Evolutionary conservation across 352 stramenopile species (phyloP).

Genomic region (Phytophthora cactorum): DNA sequence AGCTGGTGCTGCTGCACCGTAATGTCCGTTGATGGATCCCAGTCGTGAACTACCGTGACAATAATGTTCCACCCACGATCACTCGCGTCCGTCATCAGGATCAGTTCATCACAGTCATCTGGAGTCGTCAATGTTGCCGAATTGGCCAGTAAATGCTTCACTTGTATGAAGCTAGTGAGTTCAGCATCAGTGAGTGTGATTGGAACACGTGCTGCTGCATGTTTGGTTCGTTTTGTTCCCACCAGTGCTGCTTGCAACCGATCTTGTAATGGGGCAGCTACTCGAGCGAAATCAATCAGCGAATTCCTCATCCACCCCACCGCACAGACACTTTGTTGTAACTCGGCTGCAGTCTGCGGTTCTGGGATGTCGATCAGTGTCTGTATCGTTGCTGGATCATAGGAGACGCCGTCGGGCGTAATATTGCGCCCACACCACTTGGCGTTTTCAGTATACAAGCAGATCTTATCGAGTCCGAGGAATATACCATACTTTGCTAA

Average conservation of each 20-base stretch:
- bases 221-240: not conserved
- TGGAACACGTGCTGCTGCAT: not conserved
- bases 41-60: not conserved
- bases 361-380: not conserved
- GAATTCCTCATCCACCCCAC: not conserved
- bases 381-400: not conserved
- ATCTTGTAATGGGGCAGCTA: not conserved
- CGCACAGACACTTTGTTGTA: not conserved
- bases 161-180: not conserved
- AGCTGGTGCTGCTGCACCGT: not conserved
- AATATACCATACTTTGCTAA: slow-evolving; percentile 2
- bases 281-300: not conserved
- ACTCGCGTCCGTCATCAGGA: not conserved
- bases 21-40: not conserved
- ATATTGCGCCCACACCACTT: slow-evolving; percentile 14
- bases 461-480: slow-evolving; percentile 11
- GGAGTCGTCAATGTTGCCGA: not conserved
- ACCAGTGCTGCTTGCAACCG: not conserved
- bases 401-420: not conserved
- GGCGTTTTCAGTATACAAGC: slow-evolving; percentile 1
- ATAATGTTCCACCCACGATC: not conserved
- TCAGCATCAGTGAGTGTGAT: not conserved
- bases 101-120: not conserved
- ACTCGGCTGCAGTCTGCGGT: not conserved
- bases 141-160: not conserved